Percentiles rank a stretch among this genome's conserved stretches.
phyloP scores from a whole-genome alignment of 305 asterid species.

The Rubia occidens region DNA sequence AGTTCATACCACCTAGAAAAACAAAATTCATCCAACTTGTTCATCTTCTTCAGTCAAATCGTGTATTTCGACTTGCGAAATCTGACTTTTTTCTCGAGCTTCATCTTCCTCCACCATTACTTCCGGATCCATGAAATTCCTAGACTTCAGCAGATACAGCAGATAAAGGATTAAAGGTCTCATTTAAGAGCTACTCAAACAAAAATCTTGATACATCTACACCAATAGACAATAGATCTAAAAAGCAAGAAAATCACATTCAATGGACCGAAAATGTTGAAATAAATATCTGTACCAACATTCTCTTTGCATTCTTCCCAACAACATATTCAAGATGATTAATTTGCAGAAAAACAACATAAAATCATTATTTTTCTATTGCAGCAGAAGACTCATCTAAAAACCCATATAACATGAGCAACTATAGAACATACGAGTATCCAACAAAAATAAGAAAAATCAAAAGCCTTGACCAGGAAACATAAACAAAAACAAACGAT shows the following conservation, averaged over 20 bases:
- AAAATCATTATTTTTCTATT: background rate
- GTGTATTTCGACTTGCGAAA: too few species aligned
- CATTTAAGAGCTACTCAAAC: background rate
- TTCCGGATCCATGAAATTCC: slow-evolving; percentile 13
- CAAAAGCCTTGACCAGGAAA: background rate
- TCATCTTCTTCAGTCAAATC: too few species aligned
- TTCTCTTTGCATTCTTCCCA: background rate
- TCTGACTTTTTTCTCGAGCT: too few species aligned
- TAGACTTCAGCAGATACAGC: slow-evolving; percentile 8
- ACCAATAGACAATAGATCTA: background rate
- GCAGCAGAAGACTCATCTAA: background rate
- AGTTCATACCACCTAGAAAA: too few species aligned
- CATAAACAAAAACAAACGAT: background rate
- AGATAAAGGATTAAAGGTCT: slow-evolving; percentile 4
- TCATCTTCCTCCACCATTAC: too few species aligned
- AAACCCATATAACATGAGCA: background rate
- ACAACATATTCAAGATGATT: background rate
- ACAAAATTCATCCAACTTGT: too few species aligned
- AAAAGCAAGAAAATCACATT: background rate
- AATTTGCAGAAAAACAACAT: background rate
- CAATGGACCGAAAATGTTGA: background rate
- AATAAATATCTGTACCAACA: background rate
- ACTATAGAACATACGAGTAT: background rate
- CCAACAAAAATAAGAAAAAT: too few species aligned
- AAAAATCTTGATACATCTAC: background rate